These are phyloP conservation scores for Mycothermus thermophilus DNA, from an alignment of 495 filamentous ascomycete species.

Conservation along the genomic window DNA sequence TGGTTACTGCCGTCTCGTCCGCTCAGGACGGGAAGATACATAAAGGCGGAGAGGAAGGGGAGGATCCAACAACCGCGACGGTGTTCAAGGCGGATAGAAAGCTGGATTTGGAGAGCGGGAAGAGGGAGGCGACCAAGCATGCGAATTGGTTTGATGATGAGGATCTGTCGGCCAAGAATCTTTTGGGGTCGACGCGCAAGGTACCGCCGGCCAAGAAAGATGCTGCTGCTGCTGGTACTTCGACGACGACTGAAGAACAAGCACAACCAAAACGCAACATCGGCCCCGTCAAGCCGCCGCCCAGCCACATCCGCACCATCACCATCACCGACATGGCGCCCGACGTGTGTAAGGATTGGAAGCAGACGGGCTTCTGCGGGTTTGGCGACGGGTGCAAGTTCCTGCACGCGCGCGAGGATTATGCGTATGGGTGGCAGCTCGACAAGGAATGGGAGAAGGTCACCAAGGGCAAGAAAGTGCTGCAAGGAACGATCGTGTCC, in stretches of 20 bases:
- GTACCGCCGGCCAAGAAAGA: too few relatives aligned
- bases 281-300: conserved; percentile 77
- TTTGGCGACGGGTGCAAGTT: conserved; percentile 57
- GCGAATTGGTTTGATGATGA: conserved; percentile 84
- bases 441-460: conserved; percentile 85
- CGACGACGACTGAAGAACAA: too few relatives aligned
- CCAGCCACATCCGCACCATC: conserved; percentile 81
- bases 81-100: conserved; percentile 47
- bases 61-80: too few relatives aligned
- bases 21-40: too few relatives aligned
- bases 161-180: conserved; percentile 42
- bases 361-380: conserved; percentile 16
- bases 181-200: conserved; percentile 49
- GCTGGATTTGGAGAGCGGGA: conserved; percentile 49
- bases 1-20: too few relatives aligned
- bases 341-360: conserved; percentile 79
- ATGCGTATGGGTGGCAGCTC: conserved; percentile 88
- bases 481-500: conserved; percentile 47
- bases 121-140: conserved; percentile 76
- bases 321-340: conserved; percentile 86
- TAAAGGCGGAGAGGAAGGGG: too few relatives aligned
- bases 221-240: too few relatives aligned
- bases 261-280: conserved; percentile 52
- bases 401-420: conserved; percentile 73
- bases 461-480: conserved; percentile 59